Conservation (phyloP, 2,329 filamentous ascomycete species). For the Cyphellophora europaea region DNA sequence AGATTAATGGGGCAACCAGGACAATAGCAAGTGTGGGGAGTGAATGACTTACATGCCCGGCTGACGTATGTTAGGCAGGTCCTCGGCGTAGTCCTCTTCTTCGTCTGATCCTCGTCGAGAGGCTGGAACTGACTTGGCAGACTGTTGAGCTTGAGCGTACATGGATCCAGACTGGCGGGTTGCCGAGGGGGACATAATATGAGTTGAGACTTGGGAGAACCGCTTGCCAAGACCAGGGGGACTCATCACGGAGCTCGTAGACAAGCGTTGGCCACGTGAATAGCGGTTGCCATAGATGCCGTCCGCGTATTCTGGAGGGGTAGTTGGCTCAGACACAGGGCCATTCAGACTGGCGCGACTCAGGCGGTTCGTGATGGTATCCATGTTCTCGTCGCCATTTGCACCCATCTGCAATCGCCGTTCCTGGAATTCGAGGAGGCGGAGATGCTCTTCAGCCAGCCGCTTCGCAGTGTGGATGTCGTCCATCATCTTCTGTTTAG, state of each 20-base stretch:
- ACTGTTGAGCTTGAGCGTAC: slow-evolving; percentile 38
- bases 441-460: slow-evolving; percentile 86
- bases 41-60: slow-evolving; percentile 76
- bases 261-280: slow-evolving; percentile 79
- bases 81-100: slow-evolving; percentile 65
- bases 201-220: slow-evolving; percentile 65
- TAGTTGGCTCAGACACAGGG: slow-evolving; percentile 89
- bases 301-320: slow-evolving; percentile 85
- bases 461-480: slow-evolving; percentile 80
- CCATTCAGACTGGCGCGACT: slow-evolving; percentile 37
- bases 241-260: slow-evolving; percentile 76
- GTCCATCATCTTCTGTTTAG: slow-evolving; percentile 89
- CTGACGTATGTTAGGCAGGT: slow-evolving; percentile 54
- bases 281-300: slow-evolving; percentile 70
- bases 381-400: slow-evolving; percentile 61
- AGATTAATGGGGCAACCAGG: too few species aligned
- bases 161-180: slow-evolving; percentile 46
- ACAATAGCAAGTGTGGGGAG: too few species aligned
- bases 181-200: slow-evolving; percentile 67
- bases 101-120: slow-evolving; percentile 86
- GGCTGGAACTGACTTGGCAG: slow-evolving; percentile 76
- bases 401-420: slow-evolving; percentile 62
- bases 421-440: slow-evolving; percentile 56
- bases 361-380: slow-evolving; percentile 63
- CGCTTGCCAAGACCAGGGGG: slow-evolving; percentile 62